Percentiles rank a stretch among this genome's conserved stretches.
Conservation (phyloP, 805 yeast species). For the Candida xyloterini region DNA sequence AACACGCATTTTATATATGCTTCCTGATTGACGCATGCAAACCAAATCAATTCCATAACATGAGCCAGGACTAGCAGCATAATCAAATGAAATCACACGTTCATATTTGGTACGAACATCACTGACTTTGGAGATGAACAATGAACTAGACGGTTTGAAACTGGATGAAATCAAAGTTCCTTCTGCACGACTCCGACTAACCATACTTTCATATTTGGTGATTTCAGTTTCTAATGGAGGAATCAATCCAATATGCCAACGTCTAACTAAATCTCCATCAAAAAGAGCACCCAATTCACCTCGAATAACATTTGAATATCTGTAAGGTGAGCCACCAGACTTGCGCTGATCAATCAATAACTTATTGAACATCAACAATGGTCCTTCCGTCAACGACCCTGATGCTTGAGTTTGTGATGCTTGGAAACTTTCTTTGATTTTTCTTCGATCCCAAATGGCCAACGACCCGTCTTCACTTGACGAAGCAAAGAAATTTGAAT, state of each 20-base stretch:
- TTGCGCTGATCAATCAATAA: constrained; percentile 58
- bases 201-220: constrained; percentile 21
- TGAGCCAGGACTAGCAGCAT: constrained; percentile 52
- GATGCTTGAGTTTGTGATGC: constrained; percentile 12
- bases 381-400: constrained; percentile 42
- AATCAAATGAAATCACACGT: constrained; percentile 82
- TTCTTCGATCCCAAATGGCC: constrained; percentile 79
- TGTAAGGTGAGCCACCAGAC: constrained; percentile 59
- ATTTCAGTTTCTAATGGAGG: constrained; percentile 36
- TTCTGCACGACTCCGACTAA: constrained; percentile 19
- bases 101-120: constrained; percentile 77
- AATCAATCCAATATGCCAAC: constrained; percentile 73
- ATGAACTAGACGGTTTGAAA: constrained; percentile 42
- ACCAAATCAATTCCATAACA: constrained; percentile 62
- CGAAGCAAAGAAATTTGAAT: constrained; percentile 65
- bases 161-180: constrained; percentile 10
- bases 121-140: constrained; percentile 72
- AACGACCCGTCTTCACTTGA: constrained; percentile 81
- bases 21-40: constrained; percentile 90
- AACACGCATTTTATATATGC: constrained; percentile 75
- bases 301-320: constrained; percentile 60
- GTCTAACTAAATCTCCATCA: constrained; percentile 70
- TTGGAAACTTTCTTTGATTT: constrained; percentile 34
- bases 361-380: constrained; percentile 58
- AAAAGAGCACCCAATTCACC: constrained; percentile 80